Evolutionary conservation across 768 basidiomycete species (phyloP).

Genomic region (Naematelia encephala): DNA sequence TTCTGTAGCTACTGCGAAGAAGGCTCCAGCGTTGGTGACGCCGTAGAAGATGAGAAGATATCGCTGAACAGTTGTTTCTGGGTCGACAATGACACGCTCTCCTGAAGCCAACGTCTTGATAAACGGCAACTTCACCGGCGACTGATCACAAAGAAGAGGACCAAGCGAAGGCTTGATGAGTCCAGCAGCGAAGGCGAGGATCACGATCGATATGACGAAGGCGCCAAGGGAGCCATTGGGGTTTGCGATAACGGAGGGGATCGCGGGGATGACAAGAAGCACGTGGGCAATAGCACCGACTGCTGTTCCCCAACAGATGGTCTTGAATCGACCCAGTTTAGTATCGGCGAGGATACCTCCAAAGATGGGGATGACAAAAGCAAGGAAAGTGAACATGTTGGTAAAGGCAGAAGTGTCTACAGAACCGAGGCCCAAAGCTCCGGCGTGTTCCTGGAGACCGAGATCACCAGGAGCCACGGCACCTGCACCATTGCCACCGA

Average conservation of each 20-base stretch:
- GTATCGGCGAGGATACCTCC: constrained; percentile 50
- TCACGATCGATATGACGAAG: constrained; percentile 43
- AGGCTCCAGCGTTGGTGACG: constrained; percentile 39
- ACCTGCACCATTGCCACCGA: constrained; percentile 41
- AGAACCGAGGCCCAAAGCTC: constrained; percentile 44
- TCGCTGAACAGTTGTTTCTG: constrained; percentile 38
- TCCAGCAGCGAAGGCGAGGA: constrained; percentile 46
- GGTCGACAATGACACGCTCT: constrained; percentile 47
- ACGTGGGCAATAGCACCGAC: constrained; percentile 45
- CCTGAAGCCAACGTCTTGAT: constrained; percentile 33
- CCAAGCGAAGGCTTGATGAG: constrained; percentile 50
- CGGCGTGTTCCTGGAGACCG: constrained; percentile 33
- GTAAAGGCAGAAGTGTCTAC: constrained; percentile 34
- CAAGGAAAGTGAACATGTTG: constrained; percentile 44
- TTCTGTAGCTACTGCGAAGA: constrained; percentile 47
- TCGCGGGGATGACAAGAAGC: constrained; percentile 45
- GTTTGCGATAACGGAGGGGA: constrained; percentile 38
- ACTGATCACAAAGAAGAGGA: constrained; percentile 49
- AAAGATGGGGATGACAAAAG: constrained; percentile 10
- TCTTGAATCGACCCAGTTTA: constrained; percentile 46
- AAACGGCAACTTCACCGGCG: constrained; percentile 35
- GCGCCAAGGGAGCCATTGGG: constrained; percentile 30
- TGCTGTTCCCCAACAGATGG: constrained; percentile 37
- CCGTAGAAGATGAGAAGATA: constrained; percentile 11
- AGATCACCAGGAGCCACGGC: constrained; percentile 33